Percentiles rank a stretch among this genome's conserved stretches.
phyloP scores from a whole-genome alignment of 108 stramenopile genomes.

The Pelagomonas calceolata region DNA sequence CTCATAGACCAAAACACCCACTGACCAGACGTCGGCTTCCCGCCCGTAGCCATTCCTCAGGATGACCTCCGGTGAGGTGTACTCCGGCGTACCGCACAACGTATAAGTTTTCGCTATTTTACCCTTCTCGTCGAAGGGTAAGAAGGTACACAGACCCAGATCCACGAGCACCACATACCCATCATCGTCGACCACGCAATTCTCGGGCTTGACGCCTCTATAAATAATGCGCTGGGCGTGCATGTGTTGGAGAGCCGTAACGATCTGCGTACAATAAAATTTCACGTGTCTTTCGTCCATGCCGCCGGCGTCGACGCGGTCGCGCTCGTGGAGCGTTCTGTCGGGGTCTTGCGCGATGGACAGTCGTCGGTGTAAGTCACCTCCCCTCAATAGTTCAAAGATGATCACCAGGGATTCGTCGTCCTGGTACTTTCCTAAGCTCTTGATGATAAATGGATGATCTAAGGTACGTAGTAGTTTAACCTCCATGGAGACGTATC shows the following conservation, averaged over 20 bases:
- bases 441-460: no score
- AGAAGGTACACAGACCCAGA: background rate
- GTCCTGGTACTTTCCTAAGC: background rate
- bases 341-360: no score
- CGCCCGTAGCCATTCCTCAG: slow-evolving; percentile 83
- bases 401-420: background rate
- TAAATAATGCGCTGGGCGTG: background rate
- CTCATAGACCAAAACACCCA: slow-evolving; percentile 89
- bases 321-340: no score
- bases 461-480: no score
- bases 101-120: slow-evolving; percentile 39
- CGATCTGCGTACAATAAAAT: background rate
- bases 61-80: slow-evolving; percentile 61
- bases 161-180: background rate
- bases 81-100: slow-evolving; percentile 55
- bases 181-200: background rate
- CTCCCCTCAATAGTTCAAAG: background rate
- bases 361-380: background rate
- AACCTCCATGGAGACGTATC: no score
- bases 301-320: background rate
- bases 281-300: background rate
- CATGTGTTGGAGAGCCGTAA: background rate
- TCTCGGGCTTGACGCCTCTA: slow-evolving; percentile 2
- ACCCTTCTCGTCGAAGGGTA: background rate
- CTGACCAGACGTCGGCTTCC: slow-evolving; percentile 93